Evolutionary conservation across 148 eudicot species (phyloP), one percentile per base, ranked within the genome.

Genomic region (Cornus florida): DNA sequence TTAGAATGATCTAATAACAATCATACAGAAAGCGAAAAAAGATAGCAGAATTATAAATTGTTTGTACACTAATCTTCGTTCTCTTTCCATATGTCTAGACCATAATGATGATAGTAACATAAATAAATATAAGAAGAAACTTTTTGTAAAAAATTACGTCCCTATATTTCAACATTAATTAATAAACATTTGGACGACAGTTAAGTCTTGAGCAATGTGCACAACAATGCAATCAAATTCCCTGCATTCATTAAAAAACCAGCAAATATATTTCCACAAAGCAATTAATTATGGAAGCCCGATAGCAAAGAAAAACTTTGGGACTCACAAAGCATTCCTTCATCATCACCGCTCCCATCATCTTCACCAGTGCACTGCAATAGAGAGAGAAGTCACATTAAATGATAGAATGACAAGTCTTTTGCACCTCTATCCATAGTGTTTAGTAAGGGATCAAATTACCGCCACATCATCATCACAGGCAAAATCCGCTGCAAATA

Each of bases 291-390:
- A 32, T 5, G 17, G 50, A 23, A 48, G 10, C 48, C 1, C 10
- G 10, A 43, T 31, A 17, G 19, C 7, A 31, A 2, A 9, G 38
- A 35, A 20, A 43, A 48, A 50, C 31, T 67, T 46, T n/a, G 62
- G 82, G 73, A 88, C 94, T 89, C 75, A 93, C 97, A 93, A 46
- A 93, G 94, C 88, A 93, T 77, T 80, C 97, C 97, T 67, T 93
- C 94, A 50, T 91, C 97, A 48, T 91, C 94, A 67, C 88, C 84
- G 81, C 89, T 82, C 41, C 80, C 93, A 50, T 76, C 87, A 50
- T 78, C 85, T 80, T 85, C 92, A 76, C 84, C 91, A 75, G 78
- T 65, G 41, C 71, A 43, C 97, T 93, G 94, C 75, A 71, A 53
- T 83, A 41, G 46, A 33, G 86, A 53, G 32, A 82, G 64, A 78